phyloP scores from a whole-genome alignment of 768 basidiomycete species.

The Auriscalpium orientale region DNA sequence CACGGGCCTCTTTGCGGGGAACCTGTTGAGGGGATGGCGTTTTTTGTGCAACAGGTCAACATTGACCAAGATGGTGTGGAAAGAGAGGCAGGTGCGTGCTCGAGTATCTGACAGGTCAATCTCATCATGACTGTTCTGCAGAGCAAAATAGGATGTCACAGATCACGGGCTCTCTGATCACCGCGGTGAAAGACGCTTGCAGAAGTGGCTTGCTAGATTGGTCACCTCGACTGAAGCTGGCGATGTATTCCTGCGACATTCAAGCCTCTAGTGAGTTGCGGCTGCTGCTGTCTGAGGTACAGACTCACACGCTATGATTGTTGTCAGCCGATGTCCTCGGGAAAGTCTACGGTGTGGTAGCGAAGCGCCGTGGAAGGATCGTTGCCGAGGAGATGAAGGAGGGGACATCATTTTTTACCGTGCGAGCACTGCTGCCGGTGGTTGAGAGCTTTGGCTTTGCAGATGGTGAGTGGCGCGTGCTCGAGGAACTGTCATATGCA shows the following conservation, averaged over 20 bases:
- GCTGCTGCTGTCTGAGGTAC: background rate
- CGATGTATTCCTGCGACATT: constrained; percentile 98
- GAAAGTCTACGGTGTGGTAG: constrained; percentile 94
- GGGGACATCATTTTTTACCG: constrained; percentile 90
- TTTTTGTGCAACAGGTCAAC: constrained; percentile 73
- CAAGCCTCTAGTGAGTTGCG: constrained; percentile 83
- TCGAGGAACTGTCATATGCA: background rate
- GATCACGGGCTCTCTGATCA: constrained; percentile 85
- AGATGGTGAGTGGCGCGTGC: constrained; percentile 55
- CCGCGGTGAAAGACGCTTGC: constrained; percentile 84
- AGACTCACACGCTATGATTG: constrained; percentile 10
- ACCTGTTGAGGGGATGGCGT: constrained; percentile 89
- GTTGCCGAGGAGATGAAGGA: constrained; percentile 99
- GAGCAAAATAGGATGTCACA: constrained; percentile 78
- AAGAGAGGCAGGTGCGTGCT: constrained; percentile 57
- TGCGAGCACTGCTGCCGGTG: constrained; percentile 86
- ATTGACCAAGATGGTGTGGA: constrained; percentile 52
- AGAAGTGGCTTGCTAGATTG: constrained; percentile 88
- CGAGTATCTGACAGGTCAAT: constrained; percentile 1
- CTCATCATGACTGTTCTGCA: constrained; percentile 25
- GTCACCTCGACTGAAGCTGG: constrained; percentile 94
- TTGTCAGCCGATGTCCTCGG: constrained; percentile 86
- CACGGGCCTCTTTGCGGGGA: constrained; percentile 95
- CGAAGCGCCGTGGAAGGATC: constrained; percentile 84
- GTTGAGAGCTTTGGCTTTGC: constrained; percentile 98